Conservation (phyloP, 176 grass and related monocot genomes). For the Oryza australiensis region DNA sequence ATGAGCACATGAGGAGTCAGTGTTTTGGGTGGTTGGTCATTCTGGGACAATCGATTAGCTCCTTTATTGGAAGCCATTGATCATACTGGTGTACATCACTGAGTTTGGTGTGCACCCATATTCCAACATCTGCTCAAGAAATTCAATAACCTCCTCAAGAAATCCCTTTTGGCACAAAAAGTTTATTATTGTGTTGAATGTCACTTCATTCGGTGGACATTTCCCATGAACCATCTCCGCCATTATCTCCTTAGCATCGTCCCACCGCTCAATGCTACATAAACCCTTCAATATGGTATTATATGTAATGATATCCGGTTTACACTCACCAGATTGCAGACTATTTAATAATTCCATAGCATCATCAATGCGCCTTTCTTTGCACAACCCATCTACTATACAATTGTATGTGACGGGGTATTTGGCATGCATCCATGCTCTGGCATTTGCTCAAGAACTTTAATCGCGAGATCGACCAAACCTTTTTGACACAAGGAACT, state of each 20-base stretch:
- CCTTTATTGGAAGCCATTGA: background rate
- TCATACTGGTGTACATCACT: background rate
- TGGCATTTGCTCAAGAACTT: constrained; percentile 55
- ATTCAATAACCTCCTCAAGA: background rate
- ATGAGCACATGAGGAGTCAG: background rate
- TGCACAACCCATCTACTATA: constrained; percentile 59
- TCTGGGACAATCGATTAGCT: background rate
- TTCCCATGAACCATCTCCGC: constrained; percentile 20
- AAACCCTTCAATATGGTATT: constrained; percentile 44
- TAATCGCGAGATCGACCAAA: constrained; percentile 35
- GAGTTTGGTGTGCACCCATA: background rate
- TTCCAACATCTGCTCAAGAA: background rate
- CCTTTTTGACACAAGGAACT: constrained; percentile 45
- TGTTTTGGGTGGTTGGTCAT: constrained; percentile 12
- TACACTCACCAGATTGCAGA: constrained; percentile 41
- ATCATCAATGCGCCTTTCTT: constrained; percentile 40
- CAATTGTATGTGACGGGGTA: constrained; percentile 51
- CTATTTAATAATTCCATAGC: constrained; percentile 44
- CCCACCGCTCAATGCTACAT: constrained; percentile 27
- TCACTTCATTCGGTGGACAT: constrained; percentile 27
- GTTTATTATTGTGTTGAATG: constrained; percentile 24
- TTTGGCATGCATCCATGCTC: constrained; percentile 48
- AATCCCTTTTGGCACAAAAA: constrained; percentile 40
- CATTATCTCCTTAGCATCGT: constrained; percentile 35
- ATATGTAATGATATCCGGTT: constrained; percentile 54